Conservation (phyloP, 352 stramenopile genomes). For the Pythium scleroteichum region DNA sequence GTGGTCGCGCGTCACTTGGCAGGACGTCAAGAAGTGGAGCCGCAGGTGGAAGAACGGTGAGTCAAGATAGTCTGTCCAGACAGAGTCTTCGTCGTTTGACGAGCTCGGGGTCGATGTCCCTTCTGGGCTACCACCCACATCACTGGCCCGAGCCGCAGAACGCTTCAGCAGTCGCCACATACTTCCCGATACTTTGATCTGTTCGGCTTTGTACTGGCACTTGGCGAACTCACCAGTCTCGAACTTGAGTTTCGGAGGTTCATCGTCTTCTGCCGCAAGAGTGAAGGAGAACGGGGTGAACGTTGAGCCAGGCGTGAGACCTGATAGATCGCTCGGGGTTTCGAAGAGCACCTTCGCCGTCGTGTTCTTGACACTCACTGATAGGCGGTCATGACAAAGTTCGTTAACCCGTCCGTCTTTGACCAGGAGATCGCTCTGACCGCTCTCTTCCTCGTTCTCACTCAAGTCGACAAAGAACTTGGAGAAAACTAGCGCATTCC, state of each 20-base stretch:
- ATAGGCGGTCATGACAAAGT: slow-evolving; percentile 46
- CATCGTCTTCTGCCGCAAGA: slow-evolving; percentile 45
- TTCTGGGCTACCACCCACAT: neutral
- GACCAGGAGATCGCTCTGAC: slow-evolving; percentile 2
- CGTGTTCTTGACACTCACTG: slow-evolving; percentile 63
- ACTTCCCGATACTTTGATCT: slow-evolving; percentile 46
- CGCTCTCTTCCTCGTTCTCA: slow-evolving; percentile 6
- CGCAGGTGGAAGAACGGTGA: slow-evolving; percentile 64
- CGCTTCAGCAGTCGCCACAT: slow-evolving; percentile 51
- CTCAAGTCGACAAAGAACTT: slow-evolving; percentile 43
- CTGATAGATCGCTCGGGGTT: slow-evolving; percentile 43
- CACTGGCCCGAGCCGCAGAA: slow-evolving; percentile 30
- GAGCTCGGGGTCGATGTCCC: neutral
- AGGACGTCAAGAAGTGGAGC: slow-evolving; percentile 74
- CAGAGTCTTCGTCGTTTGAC: slow-evolving; percentile 11
- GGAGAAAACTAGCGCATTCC: slow-evolving; percentile 56
- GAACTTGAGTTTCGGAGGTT: slow-evolving; percentile 46
- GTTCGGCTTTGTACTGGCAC: slow-evolving; percentile 64
- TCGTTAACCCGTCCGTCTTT: neutral
- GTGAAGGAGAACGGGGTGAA: slow-evolving; percentile 57
- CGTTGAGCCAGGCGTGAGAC: slow-evolving; percentile 37
- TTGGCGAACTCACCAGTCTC: slow-evolving; percentile 72
- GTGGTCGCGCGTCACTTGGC: slow-evolving; percentile 71
- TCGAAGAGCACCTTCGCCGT: slow-evolving; percentile 67
- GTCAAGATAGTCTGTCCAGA: slow-evolving; percentile 72